These are phyloP conservation scores for Apostasia shenzhenica DNA, from an alignment of 106 monocot genomes.

Conservation along the genomic window DNA sequence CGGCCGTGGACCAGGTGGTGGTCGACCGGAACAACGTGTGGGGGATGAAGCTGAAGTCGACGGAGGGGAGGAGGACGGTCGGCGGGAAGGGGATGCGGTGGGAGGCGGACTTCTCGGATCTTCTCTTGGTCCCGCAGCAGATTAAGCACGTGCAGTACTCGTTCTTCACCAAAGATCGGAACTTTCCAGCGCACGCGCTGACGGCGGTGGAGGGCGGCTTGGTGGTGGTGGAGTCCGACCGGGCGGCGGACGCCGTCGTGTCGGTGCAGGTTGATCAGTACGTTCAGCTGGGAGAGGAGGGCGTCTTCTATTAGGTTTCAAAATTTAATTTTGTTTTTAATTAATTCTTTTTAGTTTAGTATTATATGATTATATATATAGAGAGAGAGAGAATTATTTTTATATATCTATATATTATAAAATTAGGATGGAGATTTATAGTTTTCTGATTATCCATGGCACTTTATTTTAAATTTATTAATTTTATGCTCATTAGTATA, in stretches of 20 bases:
- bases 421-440: too few relatives aligned
- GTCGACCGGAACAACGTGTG: slow-evolving; percentile 39
- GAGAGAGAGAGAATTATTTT: too few relatives aligned
- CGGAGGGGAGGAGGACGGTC: slow-evolving; percentile 25
- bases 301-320: too few relatives aligned
- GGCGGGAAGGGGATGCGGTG: slow-evolving; percentile 35
- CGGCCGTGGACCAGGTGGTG: slow-evolving; percentile 33
- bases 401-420: too few relatives aligned
- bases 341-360: too few relatives aligned
- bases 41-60: slow-evolving; percentile 53
- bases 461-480: too few relatives aligned
- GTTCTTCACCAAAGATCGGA: slow-evolving; percentile 3
- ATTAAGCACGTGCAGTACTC: slow-evolving; percentile 51
- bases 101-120: slow-evolving; percentile 41
- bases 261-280: slow-evolving; percentile 42
- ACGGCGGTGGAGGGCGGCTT: slow-evolving; percentile 29
- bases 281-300: too few relatives aligned
- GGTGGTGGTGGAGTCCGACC: slow-evolving; percentile 38
- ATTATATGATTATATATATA: too few relatives aligned
- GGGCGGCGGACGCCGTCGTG: slow-evolving; percentile 27
- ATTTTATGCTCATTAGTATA: too few relatives aligned
- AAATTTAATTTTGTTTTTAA: too few relatives aligned
- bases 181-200: slow-evolving; percentile 36
- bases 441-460: too few relatives aligned
- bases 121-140: slow-evolving; percentile 44